Conservation (phyloP, 352 stramenopile genomes). For the Achlya hypogyna region DNA sequence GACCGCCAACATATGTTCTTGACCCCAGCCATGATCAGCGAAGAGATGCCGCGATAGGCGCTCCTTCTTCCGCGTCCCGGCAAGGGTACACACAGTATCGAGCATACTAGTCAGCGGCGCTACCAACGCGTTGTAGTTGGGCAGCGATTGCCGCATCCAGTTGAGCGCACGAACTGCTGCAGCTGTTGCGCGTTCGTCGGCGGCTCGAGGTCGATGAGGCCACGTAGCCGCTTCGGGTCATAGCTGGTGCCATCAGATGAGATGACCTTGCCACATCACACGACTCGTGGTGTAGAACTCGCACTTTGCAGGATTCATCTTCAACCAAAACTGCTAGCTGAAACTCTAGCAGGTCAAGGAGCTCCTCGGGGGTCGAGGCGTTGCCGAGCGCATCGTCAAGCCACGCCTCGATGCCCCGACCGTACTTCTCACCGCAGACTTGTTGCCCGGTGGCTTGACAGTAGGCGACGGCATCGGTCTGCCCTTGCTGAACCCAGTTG, state of each 20-base stretch:
- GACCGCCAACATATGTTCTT: too few species aligned
- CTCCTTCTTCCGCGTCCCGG: too few species aligned
- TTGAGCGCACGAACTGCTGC: constrained; percentile 27
- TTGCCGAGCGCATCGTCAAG: constrained; percentile 26
- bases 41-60: too few species aligned
- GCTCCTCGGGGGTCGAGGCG: not conserved
- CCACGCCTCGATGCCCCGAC: constrained; percentile 21
- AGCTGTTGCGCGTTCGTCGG: constrained; percentile 22
- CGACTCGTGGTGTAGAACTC: constrained; percentile 21
- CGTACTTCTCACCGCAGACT: constrained; percentile 19
- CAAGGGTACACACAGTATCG: constrained; percentile 6
- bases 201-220: constrained; percentile 22
- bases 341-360: constrained; percentile 22
- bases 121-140: constrained; percentile 20
- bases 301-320: constrained; percentile 31
- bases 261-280: constrained; percentile 25
- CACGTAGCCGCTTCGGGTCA: constrained; percentile 22
- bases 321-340: constrained; percentile 24
- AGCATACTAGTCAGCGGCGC: constrained; percentile 17
- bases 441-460: constrained; percentile 21
- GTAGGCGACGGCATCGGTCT: constrained; percentile 20
- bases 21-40: too few species aligned
- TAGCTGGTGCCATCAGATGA: constrained; percentile 21
- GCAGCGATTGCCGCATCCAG: constrained; percentile 30
- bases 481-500: constrained; percentile 16